phyloP scores from a whole-genome alignment of 768 basidiomycete species.

The Multifurca ochricompacta region DNA sequence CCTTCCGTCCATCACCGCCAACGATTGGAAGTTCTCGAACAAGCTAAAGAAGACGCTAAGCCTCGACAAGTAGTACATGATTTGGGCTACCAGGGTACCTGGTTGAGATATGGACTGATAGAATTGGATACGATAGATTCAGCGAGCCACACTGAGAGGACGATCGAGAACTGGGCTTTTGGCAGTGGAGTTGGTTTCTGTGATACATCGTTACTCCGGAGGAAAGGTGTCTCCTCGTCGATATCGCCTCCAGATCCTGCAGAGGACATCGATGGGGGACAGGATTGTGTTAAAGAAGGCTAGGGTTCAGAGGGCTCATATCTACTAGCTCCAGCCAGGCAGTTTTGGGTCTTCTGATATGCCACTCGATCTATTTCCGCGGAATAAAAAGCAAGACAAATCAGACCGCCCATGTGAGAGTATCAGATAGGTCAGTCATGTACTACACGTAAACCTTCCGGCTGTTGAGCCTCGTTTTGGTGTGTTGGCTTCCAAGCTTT shows the following conservation, averaged over 20 bases:
- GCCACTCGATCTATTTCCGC: too few species aligned
- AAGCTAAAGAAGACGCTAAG: constrained; percentile 26
- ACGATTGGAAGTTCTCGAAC: constrained; percentile 36
- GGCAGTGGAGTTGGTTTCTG: constrained; percentile 36
- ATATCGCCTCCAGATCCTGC: background rate
- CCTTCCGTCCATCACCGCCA: constrained; percentile 37
- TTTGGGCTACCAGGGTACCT: constrained; percentile 25
- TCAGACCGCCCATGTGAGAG: too few species aligned
- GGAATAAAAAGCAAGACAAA: too few species aligned
- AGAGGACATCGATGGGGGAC: background rate
- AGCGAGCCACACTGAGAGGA: constrained; percentile 37
- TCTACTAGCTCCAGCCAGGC: too few species aligned
- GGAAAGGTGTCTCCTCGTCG: background rate
- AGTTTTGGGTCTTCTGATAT: too few species aligned
- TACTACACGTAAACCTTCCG: too few species aligned
- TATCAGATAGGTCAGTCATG: too few species aligned
- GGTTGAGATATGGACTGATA: constrained; percentile 46
- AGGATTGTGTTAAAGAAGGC: too few species aligned
- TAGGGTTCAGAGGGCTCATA: too few species aligned
- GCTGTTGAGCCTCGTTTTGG: too few species aligned
- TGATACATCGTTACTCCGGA: background rate
- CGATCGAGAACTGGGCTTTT: constrained; percentile 35
- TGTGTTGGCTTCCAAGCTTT: too few species aligned
- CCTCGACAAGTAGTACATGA: background rate
- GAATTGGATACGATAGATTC: constrained; percentile 42